Evolutionary conservation across 306 rosid genomes (phyloP).

Genomic region (Psophocarpus tetragonolobus): DNA sequence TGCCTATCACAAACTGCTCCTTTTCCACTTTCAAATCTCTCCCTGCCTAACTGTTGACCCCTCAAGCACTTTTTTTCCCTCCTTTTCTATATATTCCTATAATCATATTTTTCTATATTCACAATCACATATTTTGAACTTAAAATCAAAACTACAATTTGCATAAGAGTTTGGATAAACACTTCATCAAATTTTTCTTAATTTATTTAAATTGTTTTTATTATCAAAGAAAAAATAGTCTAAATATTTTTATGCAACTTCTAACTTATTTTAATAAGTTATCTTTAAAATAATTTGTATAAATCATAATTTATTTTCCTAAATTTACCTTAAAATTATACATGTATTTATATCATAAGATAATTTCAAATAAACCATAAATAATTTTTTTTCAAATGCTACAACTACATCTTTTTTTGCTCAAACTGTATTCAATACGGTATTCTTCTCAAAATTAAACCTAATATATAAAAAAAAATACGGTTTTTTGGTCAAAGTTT

Average conservation of each 20-base stretch:
- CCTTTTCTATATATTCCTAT: background rate
- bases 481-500: no score
- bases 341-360: background rate
- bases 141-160: background rate
- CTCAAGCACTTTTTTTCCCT: background rate
- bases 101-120: background rate
- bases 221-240: background rate
- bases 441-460: background rate
- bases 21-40: background rate
- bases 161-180: background rate
- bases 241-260: background rate
- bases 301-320: background rate
- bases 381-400: background rate
- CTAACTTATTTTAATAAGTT: background rate
- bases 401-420: background rate
- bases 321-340: background rate
- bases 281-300: background rate
- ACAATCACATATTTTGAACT: no score
- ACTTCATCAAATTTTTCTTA: no score
- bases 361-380: background rate
- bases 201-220: no score
- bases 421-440: background rate
- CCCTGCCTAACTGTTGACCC: slow-evolving; percentile 16
- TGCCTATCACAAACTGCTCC: slow-evolving; percentile 27
- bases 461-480: no score